Percentiles rank a stretch among this genome's conserved stretches.
Conservation (phyloP, 78 protist genomes). For the Cavenderia fasciculata region DNA sequence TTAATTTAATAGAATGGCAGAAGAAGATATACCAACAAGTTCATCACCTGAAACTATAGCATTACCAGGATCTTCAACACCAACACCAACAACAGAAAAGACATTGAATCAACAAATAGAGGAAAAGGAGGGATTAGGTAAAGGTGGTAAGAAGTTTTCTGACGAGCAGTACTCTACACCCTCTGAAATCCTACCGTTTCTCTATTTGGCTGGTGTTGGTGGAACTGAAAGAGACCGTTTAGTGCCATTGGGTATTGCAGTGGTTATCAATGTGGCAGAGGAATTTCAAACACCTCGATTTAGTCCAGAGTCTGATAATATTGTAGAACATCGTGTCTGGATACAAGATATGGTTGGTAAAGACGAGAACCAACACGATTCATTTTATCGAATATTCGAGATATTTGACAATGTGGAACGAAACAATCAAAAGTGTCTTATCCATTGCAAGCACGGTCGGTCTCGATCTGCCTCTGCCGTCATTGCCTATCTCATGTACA, state of each 20-base stretch:
- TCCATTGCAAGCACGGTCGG: constrained; percentile 49
- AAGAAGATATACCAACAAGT: too few relatives aligned
- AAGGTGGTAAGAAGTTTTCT: neutral
- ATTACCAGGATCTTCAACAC: too few relatives aligned
- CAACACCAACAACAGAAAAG: too few relatives aligned
- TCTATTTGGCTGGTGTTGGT: constrained; percentile 30
- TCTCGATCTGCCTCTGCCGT: constrained; percentile 34
- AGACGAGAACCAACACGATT: neutral
- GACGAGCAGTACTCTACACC: neutral
- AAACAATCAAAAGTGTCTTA: neutral
- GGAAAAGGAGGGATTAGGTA: neutral
- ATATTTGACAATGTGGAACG: neutral
- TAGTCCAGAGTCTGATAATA: neutral
- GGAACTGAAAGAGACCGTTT: neutral
- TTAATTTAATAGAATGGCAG: too few relatives aligned
- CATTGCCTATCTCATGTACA: constrained; percentile 50
- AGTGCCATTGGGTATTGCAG: neutral
- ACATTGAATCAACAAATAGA: constrained; percentile 23
- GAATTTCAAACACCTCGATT: neutral
- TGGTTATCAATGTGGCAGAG: constrained; percentile 30
- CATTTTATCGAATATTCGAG: constrained; percentile 7
- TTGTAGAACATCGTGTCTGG: neutral
- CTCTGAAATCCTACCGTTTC: constrained; percentile 8
- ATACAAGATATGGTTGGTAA: constrained; percentile 6
- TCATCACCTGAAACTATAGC: too few relatives aligned